Percentiles rank a stretch among this genome's conserved stretches.
These are phyloP conservation scores for Rubroboletus satanas DNA, from an alignment of 768 basidiomycete genomes.

Conservation along the genomic window DNA sequence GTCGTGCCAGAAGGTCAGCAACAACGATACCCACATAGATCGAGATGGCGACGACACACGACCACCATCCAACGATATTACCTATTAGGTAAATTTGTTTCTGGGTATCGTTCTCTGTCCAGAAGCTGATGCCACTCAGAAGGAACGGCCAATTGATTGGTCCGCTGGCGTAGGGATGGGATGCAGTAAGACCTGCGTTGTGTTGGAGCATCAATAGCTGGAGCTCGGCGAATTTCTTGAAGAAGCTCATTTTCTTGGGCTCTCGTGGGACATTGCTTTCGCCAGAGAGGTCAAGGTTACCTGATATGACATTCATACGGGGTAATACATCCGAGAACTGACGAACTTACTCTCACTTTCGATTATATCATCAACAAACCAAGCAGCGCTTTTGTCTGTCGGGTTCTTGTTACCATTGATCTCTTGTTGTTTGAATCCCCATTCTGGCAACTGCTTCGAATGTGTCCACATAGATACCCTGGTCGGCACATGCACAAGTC, in stretches of 20 bases:
- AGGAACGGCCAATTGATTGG: slow-evolving; percentile 99
- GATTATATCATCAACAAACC: slow-evolving; percentile 86
- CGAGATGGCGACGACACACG: slow-evolving; percentile 78
- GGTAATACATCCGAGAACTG: neutral
- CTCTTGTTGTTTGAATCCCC: slow-evolving; percentile 97
- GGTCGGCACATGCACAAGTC: slow-evolving; percentile 83
- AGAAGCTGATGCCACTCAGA: slow-evolving; percentile 94
- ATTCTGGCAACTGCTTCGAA: slow-evolving; percentile 79
- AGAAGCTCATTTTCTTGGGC: slow-evolving; percentile 84
- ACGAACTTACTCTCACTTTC: slow-evolving; percentile 58
- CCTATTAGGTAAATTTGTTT: slow-evolving; percentile 97
- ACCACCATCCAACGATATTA: slow-evolving; percentile 94
- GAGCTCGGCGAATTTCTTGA: slow-evolving; percentile 90
- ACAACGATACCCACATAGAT: slow-evolving; percentile 87
- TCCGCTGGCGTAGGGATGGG: slow-evolving; percentile 93
- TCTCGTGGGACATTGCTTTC: slow-evolving; percentile 50
- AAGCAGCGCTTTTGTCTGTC: slow-evolving; percentile 74
- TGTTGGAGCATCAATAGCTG: slow-evolving; percentile 97
- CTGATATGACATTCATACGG: slow-evolving; percentile 39
- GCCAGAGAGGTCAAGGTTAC: slow-evolving; percentile 50
- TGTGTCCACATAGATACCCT: slow-evolving; percentile 96
- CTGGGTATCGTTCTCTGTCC: slow-evolving; percentile 82
- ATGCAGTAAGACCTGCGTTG: slow-evolving; percentile 97
- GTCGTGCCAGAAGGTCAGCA: slow-evolving; percentile 85
- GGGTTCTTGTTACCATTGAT: slow-evolving; percentile 96